Evolutionary conservation across 169 alveolate genomes (phyloP).

Genomic region (Toxoplasma gondii): DNA sequence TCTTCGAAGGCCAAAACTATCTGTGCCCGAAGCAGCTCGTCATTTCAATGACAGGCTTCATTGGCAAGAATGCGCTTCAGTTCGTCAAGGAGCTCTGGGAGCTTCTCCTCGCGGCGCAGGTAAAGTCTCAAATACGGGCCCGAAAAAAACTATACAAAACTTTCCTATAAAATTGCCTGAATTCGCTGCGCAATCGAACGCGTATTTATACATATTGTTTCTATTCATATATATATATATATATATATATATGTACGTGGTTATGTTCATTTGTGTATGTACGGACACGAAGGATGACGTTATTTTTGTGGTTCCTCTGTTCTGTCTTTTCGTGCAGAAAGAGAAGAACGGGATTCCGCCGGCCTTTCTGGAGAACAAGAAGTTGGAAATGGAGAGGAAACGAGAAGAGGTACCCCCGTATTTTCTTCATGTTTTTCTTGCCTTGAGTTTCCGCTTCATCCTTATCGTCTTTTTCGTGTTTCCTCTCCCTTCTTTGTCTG

Average conservation of each 20-base stretch:
- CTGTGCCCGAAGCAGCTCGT: constrained; percentile 71
- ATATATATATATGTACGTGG: background rate
- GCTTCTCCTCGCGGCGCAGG: constrained; percentile 73
- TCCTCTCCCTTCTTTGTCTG: background rate
- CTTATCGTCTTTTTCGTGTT: background rate
- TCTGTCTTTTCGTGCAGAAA: background rate
- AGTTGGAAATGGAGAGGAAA: constrained; percentile 62
- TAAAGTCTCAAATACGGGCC: background rate
- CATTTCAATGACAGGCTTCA: constrained; percentile 71
- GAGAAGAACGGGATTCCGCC: constrained; percentile 65
- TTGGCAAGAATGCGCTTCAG: constrained; percentile 65
- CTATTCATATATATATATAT: too few relatives aligned
- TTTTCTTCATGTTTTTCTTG: background rate
- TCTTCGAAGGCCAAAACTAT: constrained; percentile 49
- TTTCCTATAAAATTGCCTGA: background rate
- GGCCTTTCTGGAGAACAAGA: constrained; percentile 64
- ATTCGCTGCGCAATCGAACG: background rate
- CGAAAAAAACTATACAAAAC: too few relatives aligned
- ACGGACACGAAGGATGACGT: background rate
- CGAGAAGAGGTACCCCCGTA: constrained; percentile 49
- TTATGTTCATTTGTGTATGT: background rate
- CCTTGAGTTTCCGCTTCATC: background rate
- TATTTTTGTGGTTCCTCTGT: background rate
- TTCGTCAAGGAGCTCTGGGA: constrained; percentile 74
- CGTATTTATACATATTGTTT: background rate